Evolutionary conservation across 164 flowering plant genomes (phyloP).

Genomic region (Magnolia sinica): DNA sequence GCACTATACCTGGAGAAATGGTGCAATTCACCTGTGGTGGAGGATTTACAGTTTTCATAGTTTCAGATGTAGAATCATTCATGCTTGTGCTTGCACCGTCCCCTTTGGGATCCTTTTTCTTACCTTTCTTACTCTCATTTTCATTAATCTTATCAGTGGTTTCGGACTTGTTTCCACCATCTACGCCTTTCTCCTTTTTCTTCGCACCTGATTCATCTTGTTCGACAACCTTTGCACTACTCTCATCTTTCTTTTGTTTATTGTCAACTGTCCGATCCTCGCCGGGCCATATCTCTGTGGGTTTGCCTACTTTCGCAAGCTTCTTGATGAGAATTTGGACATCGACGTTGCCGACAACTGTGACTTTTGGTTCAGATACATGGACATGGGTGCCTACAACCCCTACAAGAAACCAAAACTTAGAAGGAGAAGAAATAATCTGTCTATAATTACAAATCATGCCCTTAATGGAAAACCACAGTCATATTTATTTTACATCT

Average conservation of each 20-base stretch:
- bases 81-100: not conserved
- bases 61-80: constrained; percentile 1
- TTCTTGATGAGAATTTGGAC: constrained; percentile 42
- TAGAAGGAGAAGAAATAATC: not conserved
- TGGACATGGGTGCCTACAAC: constrained; percentile 42
- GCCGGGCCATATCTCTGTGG: constrained; percentile 36
- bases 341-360: constrained; percentile 43
- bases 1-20: constrained; percentile 18
- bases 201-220: not conserved
- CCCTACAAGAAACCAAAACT: constrained; percentile 28
- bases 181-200: constrained; percentile 9
- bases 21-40: constrained; percentile 1
- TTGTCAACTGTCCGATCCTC: constrained; percentile 14
- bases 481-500: not conserved
- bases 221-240: not conserved
- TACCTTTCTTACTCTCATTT: constrained; percentile 4
- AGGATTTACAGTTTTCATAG: constrained; percentile 2
- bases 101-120: constrained; percentile 16
- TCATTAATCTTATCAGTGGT: constrained; percentile 9
- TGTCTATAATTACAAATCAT: not conserved
- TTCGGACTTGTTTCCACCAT: constrained; percentile 16
- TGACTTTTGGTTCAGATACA: constrained; percentile 37
- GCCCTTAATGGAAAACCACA: not conserved
- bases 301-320: constrained; percentile 41
- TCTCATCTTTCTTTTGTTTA: constrained; percentile 21